These are phyloP conservation scores for Phytophthora hibernalis DNA, from an alignment of 352 stramenopile species.

Conservation along the genomic window DNA sequence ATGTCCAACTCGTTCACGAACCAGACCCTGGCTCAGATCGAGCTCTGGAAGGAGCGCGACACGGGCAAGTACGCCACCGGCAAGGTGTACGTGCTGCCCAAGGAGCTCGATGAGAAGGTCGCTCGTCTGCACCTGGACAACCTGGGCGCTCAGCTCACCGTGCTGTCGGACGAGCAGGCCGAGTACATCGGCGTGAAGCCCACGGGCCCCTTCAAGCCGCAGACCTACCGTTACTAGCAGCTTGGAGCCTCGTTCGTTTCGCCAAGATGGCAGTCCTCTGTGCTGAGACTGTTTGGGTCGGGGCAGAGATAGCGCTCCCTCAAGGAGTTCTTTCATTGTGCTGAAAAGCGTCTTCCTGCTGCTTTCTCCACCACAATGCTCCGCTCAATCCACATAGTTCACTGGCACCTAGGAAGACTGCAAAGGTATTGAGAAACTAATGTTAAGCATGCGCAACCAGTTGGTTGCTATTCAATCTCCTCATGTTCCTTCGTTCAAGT, in stretches of 20 bases:
- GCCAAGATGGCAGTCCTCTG: conserved; percentile 2
- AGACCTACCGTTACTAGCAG: conserved; percentile 98
- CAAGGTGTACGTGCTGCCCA: conserved; percentile 99
- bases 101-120: conserved; percentile 99
- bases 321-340: conserved; percentile 40
- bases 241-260: conserved; percentile 5
- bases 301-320: conserved; percentile 28
- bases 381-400: conserved; percentile 26
- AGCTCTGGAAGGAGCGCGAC: conserved; percentile 97
- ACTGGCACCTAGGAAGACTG: conserved; percentile 12
- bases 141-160: conserved; percentile 96
- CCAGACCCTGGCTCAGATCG: conserved; percentile 98
- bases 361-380: conserved; percentile 46
- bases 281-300: conserved; percentile 29
- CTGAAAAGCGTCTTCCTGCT: conserved; percentile 32
- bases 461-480: conserved; percentile 11
- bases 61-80: conserved; percentile 95
- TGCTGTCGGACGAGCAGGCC: conserved; percentile 95
- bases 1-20: conserved; percentile 99
- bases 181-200: conserved; percentile 97
- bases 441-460: conserved; percentile 24
- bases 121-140: conserved; percentile 96
- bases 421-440: conserved; percentile 25
- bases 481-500: conserved; percentile 2
- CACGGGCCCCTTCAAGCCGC: conserved; percentile 97